Evolutionary conservation across 306 rosid species (phyloP).

Genomic region (apple (Malus domestica)): ASM211411v1 NC_041805.1:229501-230000

Average conservation of each 20-base stretch:
- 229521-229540: slow-evolving; percentile 44
- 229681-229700: slow-evolving; percentile 16
- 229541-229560: background rate
- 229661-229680: slow-evolving; percentile 23
- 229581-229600: slow-evolving; percentile 43
- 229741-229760: slow-evolving; percentile 26
- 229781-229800: background rate
- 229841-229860: slow-evolving; percentile 8
- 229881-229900: background rate
- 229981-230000: slow-evolving; percentile 50
- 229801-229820: slow-evolving; percentile 11
- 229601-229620: slow-evolving; percentile 19
- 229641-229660: slow-evolving; percentile 21
- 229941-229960: slow-evolving; percentile 63
- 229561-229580: slow-evolving; percentile 23
- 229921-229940: slow-evolving; percentile 80
- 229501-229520: slow-evolving; percentile 39
- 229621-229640: slow-evolving; percentile 17
- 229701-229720: slow-evolving; percentile 18
- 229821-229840: slow-evolving; percentile 55
- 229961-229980: slow-evolving; percentile 92
- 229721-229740: slow-evolving; percentile 33
- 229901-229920: slow-evolving; percentile 81
- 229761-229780: background rate
- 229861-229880: background rate